A percentile compares a stretch with the other conserved stretches of the same genome.
Evolutionary conservation across 805 yeast genomes (phyloP).

Genomic region (Spathaspora gorwiae): DNA sequence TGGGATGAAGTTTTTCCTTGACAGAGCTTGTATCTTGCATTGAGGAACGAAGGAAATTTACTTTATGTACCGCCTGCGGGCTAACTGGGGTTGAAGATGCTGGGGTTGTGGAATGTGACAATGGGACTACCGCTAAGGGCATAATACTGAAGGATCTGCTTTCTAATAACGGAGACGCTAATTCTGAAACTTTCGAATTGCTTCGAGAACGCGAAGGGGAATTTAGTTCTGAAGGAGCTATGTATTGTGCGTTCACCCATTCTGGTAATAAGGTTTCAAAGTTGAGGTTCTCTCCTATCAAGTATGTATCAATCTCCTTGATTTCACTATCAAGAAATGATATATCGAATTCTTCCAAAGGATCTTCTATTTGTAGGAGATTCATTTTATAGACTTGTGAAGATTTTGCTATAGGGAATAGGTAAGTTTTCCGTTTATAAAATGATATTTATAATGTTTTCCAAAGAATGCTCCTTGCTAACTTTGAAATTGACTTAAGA

Average conservation of each 20-base stretch:
- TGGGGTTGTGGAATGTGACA: neutral
- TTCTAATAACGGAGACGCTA: conserved; percentile 22
- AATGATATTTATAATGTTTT: no score
- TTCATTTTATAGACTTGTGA: conserved; percentile 5
- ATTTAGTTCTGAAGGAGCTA: neutral
- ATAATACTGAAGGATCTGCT: conserved; percentile 3
- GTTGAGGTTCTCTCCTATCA: conserved; percentile 8
- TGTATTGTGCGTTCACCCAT: neutral
- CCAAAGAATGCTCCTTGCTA: no score
- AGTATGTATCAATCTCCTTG: neutral
- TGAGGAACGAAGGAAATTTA: neutral
- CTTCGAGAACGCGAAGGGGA: neutral
- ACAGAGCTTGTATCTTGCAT: conserved; percentile 6
- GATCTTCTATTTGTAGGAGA: conserved; percentile 15
- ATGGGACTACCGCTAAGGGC: neutral
- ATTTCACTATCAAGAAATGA: conserved; percentile 12
- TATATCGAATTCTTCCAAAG: conserved; percentile 22
- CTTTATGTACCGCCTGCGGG: neutral
- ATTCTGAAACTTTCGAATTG: conserved; percentile 10
- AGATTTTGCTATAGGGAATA: no score
- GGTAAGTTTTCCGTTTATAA: no score
- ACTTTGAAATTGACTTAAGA: no score
- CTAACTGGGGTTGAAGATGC: neutral
- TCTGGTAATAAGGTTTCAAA: neutral
- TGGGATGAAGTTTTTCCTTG: conserved; percentile 5